Conservation (phyloP, 1,284 basidiomycete species). For the Pterulicium gracile region DNA sequence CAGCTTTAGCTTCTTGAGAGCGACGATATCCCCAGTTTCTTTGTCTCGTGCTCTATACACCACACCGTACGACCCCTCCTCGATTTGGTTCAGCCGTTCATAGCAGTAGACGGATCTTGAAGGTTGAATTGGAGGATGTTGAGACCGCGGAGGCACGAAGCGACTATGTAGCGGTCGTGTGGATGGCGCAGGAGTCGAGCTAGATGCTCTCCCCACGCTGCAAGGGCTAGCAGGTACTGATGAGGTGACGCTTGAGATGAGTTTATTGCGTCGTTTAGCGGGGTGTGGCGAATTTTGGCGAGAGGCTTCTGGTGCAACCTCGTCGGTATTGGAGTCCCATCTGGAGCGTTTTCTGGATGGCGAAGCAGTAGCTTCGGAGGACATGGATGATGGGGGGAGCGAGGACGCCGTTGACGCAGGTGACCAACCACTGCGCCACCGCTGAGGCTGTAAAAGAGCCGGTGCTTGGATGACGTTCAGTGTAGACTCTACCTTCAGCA, state of each 20-base stretch:
- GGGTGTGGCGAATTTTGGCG: constrained; percentile 22
- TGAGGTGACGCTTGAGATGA: constrained; percentile 16
- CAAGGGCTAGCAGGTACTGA: too few relatives aligned
- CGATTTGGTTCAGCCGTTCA: constrained; percentile 94
- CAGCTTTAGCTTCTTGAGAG: constrained; percentile 95
- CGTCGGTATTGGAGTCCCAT: constrained; percentile 49
- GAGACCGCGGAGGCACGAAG: constrained; percentile 65
- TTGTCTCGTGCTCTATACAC: constrained; percentile 94
- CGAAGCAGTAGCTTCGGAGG: constrained; percentile 14
- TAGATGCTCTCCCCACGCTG: too few relatives aligned
- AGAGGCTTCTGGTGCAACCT: constrained; percentile 19
- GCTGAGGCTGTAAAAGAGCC: too few relatives aligned
- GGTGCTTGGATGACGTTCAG: too few relatives aligned
- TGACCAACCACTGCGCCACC: too few relatives aligned
- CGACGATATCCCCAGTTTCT: constrained; percentile 89
- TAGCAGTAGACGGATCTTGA: constrained; percentile 91
- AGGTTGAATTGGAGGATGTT: constrained; percentile 66
- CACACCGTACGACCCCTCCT: constrained; percentile 97
- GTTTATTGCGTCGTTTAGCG: constrained; percentile 37
- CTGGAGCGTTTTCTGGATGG: constrained; percentile 59
- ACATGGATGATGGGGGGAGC: constrained; percentile 4
- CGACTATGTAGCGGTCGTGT: constrained; percentile 29
- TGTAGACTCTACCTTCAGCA: too few relatives aligned
- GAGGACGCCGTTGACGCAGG: too few relatives aligned
- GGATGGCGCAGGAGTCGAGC: constrained; percentile 9